These are phyloP conservation scores for Obelidium mucronatum DNA, from an alignment of 192 early-diverging fungal genomes.

Conservation along the genomic window DNA sequence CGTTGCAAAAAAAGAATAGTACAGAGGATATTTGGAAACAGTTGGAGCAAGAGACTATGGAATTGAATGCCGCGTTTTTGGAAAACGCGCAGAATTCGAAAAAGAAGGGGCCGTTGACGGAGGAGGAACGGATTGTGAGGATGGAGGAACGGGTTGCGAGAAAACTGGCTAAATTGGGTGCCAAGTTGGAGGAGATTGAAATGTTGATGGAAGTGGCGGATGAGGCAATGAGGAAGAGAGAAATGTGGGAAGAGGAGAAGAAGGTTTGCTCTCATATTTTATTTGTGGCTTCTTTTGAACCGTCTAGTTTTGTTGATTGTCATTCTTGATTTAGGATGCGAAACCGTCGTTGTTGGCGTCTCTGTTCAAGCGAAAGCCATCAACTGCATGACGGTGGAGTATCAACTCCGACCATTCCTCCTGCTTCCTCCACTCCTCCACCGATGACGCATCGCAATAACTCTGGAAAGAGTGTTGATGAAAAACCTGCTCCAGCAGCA, in stretches of 20 bases:
- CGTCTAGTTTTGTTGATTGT: background rate
- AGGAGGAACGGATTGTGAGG: conserved; percentile 5
- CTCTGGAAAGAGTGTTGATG: too few species aligned
- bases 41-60: conserved; percentile 14
- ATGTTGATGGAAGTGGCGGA: background rate
- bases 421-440: too few species aligned
- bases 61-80: conserved; percentile 8
- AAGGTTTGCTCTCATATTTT: background rate
- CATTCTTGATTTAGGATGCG: background rate
- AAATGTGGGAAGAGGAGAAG: background rate
- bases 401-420: background rate
- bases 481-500: background rate
- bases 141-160: conserved; percentile 17
- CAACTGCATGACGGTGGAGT: background rate
- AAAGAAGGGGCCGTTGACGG: background rate
- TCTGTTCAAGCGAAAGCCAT: background rate
- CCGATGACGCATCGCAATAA: background rate
- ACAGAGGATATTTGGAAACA: conserved; percentile 20
- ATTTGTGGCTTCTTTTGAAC: too few species aligned
- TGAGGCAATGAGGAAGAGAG: conserved; percentile 6
- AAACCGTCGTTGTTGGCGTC: conserved; percentile 12
- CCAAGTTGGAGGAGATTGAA: background rate
- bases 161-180: conserved; percentile 9
- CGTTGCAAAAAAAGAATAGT: background rate
- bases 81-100: background rate